These are phyloP conservation scores for Botrytis galanthina DNA, from an alignment of 2,329 filamentous ascomycete species.

Conservation along the genomic window DNA sequence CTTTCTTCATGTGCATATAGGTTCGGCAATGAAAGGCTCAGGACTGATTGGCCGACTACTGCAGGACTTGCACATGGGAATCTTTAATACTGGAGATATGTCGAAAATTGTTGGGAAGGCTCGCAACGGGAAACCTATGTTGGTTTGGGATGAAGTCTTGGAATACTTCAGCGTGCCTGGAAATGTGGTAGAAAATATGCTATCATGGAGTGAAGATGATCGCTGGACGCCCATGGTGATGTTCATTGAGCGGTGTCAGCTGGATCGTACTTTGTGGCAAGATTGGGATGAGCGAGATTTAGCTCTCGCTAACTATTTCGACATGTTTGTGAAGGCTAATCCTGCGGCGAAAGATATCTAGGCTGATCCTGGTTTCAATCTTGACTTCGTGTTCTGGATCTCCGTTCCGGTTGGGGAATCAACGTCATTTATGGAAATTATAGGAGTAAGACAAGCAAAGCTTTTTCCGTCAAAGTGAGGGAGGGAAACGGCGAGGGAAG, in stretches of 20 bases:
- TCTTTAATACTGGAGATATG: neutral
- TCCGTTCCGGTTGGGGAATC: neutral
- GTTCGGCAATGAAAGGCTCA: neutral
- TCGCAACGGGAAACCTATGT: neutral
- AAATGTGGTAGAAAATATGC: neutral
- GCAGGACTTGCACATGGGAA: neutral
- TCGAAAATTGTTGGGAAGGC: neutral
- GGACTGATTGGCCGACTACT: neutral
- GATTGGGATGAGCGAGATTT: neutral
- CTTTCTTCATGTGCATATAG: neutral
- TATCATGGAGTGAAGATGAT: neutral
- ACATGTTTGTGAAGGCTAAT: neutral
- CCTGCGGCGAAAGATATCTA: neutral
- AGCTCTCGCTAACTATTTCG: neutral
- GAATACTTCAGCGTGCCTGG: neutral
- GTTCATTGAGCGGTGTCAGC: conserved; percentile 6
- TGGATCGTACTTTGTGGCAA: neutral
- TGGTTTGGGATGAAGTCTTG: conserved; percentile 8
- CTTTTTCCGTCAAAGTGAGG: neutral
- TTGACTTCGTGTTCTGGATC: neutral
- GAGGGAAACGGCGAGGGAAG: too few species aligned
- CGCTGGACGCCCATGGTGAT: neutral
- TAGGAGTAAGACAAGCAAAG: neutral
- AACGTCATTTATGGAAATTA: neutral
- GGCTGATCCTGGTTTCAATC: neutral